A percentile compares a stretch with the other conserved stretches of the same genome.
Conservation (phyloP, 225 moss, liverwort and hornwort genomes). For the Physcomitrium patens region DNA sequence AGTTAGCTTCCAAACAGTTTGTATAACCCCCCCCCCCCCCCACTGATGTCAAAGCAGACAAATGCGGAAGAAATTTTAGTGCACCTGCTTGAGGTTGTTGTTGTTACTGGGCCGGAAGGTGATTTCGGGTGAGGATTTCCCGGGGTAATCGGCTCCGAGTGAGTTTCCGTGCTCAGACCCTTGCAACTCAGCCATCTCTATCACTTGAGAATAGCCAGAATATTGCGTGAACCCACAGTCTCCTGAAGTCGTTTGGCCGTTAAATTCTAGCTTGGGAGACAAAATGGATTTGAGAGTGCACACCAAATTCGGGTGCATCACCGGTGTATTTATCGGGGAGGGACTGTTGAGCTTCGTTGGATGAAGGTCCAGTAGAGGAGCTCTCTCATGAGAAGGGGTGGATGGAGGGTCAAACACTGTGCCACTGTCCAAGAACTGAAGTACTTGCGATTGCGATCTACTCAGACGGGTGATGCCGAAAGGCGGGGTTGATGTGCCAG, state of each 20-base stretch:
- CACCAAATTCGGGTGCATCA: constrained; percentile 58
- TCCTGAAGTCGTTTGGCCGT: constrained; percentile 10
- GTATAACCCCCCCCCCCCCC: background rate
- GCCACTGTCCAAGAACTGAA: constrained; percentile 31
- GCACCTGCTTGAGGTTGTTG: constrained; percentile 28
- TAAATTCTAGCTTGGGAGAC: constrained; percentile 13
- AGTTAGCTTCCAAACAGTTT: background rate
- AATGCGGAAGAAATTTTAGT: background rate
- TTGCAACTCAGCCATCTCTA: constrained; percentile 18
- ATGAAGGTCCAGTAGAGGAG: background rate
- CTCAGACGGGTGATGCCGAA: constrained; percentile 21
- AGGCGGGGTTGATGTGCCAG: background rate
- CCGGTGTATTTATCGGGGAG: constrained; percentile 26
- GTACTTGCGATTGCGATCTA: constrained; percentile 30
- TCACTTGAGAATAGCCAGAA: background rate
- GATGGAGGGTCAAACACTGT: background rate
- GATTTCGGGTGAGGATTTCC: constrained; percentile 26
- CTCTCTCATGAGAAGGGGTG: background rate
- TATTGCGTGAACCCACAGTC: constrained; percentile 16
- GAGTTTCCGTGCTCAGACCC: constrained; percentile 16
- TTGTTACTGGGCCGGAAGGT: constrained; percentile 24
- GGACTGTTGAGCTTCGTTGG: background rate
- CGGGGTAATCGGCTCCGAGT: background rate
- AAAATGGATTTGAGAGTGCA: constrained; percentile 50
- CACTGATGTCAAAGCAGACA: constrained; percentile 5